Evolutionary conservation across 257 asterid genomes (phyloP).

Genomic region (Scutellaria galericulata): DNA sequence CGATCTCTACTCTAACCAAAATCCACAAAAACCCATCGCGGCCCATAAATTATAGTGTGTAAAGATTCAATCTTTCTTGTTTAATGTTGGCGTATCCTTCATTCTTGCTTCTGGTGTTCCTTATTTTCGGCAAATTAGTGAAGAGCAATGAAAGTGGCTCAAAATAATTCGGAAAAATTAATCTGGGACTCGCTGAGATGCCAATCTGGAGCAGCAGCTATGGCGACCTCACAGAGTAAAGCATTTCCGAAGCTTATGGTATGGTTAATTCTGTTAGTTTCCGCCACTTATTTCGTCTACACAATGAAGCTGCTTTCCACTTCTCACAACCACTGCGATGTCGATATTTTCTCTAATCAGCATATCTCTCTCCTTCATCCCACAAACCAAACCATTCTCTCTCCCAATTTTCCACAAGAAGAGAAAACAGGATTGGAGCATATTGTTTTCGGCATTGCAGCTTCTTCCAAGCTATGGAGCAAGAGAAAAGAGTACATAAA

Average conservation of each 20-base stretch:
- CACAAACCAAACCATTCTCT: slow-evolving; percentile 4
- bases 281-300: slow-evolving; percentile 63
- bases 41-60: slow-evolving; percentile 5
- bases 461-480: slow-evolving; percentile 74
- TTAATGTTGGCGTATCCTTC: neutral
- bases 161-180: slow-evolving; percentile 43
- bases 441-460: slow-evolving; percentile 85
- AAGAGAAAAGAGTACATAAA: slow-evolving; percentile 78
- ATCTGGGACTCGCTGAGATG: slow-evolving; percentile 48
- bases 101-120: slow-evolving; percentile 5
- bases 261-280: slow-evolving; percentile 52
- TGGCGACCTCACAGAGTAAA: slow-evolving; percentile 34
- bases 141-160: slow-evolving; percentile 44
- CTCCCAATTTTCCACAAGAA: neutral
- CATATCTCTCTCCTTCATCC: slow-evolving; percentile 5
- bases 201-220: slow-evolving; percentile 33
- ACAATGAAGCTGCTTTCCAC: slow-evolving; percentile 54
- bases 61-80: slow-evolving; percentile 1
- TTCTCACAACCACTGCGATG: slow-evolving; percentile 47
- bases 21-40: neutral
- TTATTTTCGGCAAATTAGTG: neutral
- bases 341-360: slow-evolving; percentile 34
- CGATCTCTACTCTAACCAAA: neutral
- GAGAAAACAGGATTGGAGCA: slow-evolving; percentile 58
- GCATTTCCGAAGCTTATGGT: slow-evolving; percentile 47